Base-by-base conservation (phyloP, 2,329 filamentous ascomycete genomes). In the Fusarium chuoi region DNA sequence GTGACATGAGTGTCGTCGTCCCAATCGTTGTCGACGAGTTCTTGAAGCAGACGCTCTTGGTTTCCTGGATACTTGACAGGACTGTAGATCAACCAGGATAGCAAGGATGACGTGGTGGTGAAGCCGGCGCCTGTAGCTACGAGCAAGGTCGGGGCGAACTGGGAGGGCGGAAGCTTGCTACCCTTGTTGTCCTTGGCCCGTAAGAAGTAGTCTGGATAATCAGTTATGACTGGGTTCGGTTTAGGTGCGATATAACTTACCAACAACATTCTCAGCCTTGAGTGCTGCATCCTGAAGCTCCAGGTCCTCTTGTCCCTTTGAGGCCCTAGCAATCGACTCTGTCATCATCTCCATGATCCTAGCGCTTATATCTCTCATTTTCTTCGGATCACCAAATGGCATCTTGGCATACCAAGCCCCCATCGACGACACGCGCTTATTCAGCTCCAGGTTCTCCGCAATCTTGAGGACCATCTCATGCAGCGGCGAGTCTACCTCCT, bases 101-200 rank as follows among this genome's bases (percentile, higher is more conserved):
- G 82, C 2, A 91, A 83, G 0, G 88, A 87, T 2, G 85, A 87
- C 2, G 87, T 91, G 0, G 89, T 91, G 2, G 87, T 89, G 81
- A 91, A 91, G 24, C 89, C 89, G 5, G 89, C 89, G 5, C 82
- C 89, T 0, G 85, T 88, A 6, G 85, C 84, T 3, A 90, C 87
- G 5, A 89, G 80, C 0, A 90, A 79, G 0, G 79, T 73, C 1
- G 68, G 64, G 7, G 75, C 73, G 35, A 82, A 70, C 6, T 68
- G 65, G 0, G 64, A 62, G 0, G 65, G 64, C 0, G 89, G 87
- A 0, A 91, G 79, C 62, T 88, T 87, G 52, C 88, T 83, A 33
- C 89, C 89, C 44, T 88, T 86, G 72, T 78, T 84, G 70, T 90
- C 89, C 6, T 81, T 85, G 3, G 88, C 89, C 12, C 88, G 86